Base-by-base conservation (phyloP, 192 early-diverging fungal species). In the Podila epicladia region DNA sequence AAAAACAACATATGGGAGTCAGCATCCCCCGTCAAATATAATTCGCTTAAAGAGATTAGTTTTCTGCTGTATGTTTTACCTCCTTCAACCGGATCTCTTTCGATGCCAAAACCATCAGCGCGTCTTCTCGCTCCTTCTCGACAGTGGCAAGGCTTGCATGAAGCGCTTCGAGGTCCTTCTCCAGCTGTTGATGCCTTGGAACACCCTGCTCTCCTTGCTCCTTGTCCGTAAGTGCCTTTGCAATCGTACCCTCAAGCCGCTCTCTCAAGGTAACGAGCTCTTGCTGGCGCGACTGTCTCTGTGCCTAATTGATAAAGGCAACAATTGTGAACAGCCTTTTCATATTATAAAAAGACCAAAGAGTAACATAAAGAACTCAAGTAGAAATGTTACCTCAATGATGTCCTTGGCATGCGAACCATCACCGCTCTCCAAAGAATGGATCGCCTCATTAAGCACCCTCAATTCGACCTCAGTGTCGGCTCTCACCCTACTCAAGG, bases 391-490 rank as follows among this genome's bases (percentile, higher is more conserved):
- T 73, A 80, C 77, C 35, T 64, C 67, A 20, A 67, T 5, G 7
- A 33, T 50, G 19, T 17, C 29, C 35, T 69, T 68, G 9, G 45
- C 71, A 8, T 33, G 33, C 15, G 45, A 9, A 29, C 61, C 61
- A 7, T 29, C 26, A 4, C 55, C 58, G 0, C 57, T 24, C 0
- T 20, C 37, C 58, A 77, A 32, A 4, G 62, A 48, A 4, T 63
- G 45, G n/a, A 72, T 70, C 17, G 69, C 62, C 11, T 59, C 50
- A 22, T 57, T 48, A 13, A 80, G 61, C 28, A 60, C 60, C 15
- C 28, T 50, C 15, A 73, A 19, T 26, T 80, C 63, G 20, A 63
- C 49, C 28, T 80, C 69, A 15, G 64, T 9, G 45, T 75, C 71
- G 1, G 64, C 67, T 53, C 60, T 69, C 1, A 70, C 24, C 15